Evolutionary conservation across 306 rosid species (phyloP), one percentile per base, ranked within the genome.

Genomic region (Vigna radiata): DNA sequence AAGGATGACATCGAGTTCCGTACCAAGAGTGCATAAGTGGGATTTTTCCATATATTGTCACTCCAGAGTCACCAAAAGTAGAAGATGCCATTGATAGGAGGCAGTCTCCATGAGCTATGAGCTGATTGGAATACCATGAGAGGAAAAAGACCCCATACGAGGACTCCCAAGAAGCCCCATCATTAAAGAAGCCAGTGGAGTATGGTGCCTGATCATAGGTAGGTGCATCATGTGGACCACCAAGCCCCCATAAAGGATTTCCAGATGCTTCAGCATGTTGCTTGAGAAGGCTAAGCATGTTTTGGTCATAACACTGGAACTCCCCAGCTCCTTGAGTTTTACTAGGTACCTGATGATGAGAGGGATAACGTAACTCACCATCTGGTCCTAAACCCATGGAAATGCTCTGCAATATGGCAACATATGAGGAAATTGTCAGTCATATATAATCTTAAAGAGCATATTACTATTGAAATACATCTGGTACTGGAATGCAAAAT

Each of bases 351-450:
- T 6, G 58, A 27, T 77, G 90, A 59, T 90, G 89, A 73, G 99
- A 96, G 76, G 99, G 99, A 88, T 91, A 96, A 1, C 87, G 87
- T 46, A 96, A 93, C 87, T 91, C 96, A 0, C 96, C 97, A 12
- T 91, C 91, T 2, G 99, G 99, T 71, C 99, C 99, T 52, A 96
- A 84, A 62, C 99, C 96, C 83, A 96, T 84, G 6, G 98, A 89
- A 77, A 92, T 80, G 53, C 98, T 93, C 99, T 96, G 87, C 82
- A 85, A 74, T 63, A 68, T 73, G 53, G 69, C 76, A 83, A 66
- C 55, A 72, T 23, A 76, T 4, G 19, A 53, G 58, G 16, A 64
- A 4, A 31, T 61, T 52, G 68, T 83, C 82, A 90, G 49, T 44
- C 37, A 62, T 47, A 59, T n/a, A 65, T 49, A 58, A 70, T 62